Conservation (phyloP, 768 basidiomycete species). For the Tylopilus subfusipes region DNA sequence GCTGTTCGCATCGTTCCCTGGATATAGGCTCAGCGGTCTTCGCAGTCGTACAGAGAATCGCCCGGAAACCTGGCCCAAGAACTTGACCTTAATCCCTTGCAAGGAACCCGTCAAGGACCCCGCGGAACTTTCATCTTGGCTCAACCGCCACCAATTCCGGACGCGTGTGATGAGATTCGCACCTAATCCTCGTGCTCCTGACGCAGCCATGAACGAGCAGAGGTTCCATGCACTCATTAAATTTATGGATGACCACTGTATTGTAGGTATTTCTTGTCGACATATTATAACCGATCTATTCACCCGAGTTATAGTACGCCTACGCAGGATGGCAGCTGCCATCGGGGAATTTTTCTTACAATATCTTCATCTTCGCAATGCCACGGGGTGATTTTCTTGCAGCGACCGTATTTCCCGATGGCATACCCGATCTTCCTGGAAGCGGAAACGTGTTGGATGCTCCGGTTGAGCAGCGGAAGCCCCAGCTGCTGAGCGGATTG, state of each 20-base stretch:
- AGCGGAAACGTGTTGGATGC: conserved; percentile 15
- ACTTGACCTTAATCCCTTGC: conserved; percentile 40
- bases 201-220: conserved; percentile 40
- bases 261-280: conserved; percentile 38
- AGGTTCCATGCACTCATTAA: conserved; percentile 41
- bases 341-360: conserved; percentile 40
- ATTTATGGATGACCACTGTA: conserved; percentile 40
- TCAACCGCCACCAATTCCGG: conserved; percentile 35
- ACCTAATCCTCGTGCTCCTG: conserved; percentile 30
- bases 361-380: conserved; percentile 47
- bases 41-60: conserved; percentile 47
- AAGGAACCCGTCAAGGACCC: conserved; percentile 39
- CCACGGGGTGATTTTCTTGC: conserved; percentile 32
- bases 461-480: conserved; percentile 4
- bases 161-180: conserved; percentile 42
- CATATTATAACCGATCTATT: not conserved
- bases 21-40: conserved; percentile 2
- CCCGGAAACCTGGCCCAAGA: conserved; percentile 50
- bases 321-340: conserved; percentile 48
- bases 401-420: conserved; percentile 52
- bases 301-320: conserved; percentile 40
- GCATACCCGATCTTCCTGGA: conserved; percentile 43
- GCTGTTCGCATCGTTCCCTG: conserved; percentile 15
- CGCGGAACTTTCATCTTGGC: conserved; percentile 45
- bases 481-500: not conserved